phyloP scores from a whole-genome alignment of 371 early-diverging fungal genomes.

The Mortierella sp. region DNA sequence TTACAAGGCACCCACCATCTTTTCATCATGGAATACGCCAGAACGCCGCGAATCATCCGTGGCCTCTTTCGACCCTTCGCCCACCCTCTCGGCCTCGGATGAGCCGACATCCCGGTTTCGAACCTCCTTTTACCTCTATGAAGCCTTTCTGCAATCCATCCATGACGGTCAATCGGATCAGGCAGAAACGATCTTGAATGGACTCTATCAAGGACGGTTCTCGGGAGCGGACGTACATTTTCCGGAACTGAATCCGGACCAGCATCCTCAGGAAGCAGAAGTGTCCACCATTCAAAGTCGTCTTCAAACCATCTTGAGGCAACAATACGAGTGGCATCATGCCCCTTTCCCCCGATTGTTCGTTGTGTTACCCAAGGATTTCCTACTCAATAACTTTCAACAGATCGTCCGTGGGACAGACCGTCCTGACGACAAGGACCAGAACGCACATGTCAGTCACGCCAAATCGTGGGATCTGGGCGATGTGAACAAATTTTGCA shows the following conservation, averaged over 20 bases:
- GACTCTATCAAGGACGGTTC: conserved; percentile 19
- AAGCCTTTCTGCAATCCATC: conserved; percentile 15
- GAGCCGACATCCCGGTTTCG: conserved; percentile 6
- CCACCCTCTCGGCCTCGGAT: conserved; percentile 2
- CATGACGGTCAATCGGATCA: conserved; percentile 10
- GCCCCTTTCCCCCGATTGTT: conserved; percentile 33
- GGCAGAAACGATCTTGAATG: conserved; percentile 2
- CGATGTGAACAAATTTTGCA: background rate
- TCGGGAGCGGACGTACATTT: conserved; percentile 18
- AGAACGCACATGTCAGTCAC: no score
- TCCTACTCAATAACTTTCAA: no score
- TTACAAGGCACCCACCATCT: no score
- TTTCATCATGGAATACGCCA: no score
- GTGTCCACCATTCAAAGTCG: conserved; percentile 14
- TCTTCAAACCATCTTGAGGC: conserved; percentile 22
- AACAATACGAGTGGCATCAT: conserved; percentile 25
- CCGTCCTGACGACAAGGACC: no score
- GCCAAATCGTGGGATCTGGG: conserved; percentile 8
- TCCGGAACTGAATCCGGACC: conserved; percentile 16
- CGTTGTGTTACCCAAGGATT: conserved; percentile 19
- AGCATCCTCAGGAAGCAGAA: conserved; percentile 19
- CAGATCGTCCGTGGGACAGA: no score
- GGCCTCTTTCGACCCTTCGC: background rate
- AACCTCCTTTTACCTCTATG: conserved; percentile 21
- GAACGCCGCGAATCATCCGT: background rate